These are phyloP conservation scores for Gymnopilus junonius DNA, from an alignment of 768 basidiomycete species.

Conservation along the genomic window DNA sequence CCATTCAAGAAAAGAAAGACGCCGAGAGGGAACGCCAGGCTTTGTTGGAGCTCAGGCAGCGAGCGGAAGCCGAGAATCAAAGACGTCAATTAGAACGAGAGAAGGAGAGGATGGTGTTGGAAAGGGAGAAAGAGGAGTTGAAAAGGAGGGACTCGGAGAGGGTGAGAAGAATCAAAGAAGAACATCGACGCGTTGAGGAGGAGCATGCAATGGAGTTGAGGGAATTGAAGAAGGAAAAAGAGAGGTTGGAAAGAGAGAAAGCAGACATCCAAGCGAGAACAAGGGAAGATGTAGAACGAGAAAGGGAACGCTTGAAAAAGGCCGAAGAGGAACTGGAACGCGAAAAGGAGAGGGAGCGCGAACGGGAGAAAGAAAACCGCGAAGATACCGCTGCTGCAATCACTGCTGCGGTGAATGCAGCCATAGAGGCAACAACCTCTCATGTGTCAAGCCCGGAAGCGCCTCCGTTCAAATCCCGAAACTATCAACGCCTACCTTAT, in stretches of 20 bases:
- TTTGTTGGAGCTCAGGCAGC: slow-evolving; percentile 11
- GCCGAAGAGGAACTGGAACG: slow-evolving; percentile 17
- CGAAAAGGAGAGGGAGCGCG: slow-evolving; percentile 19
- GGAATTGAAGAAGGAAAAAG: slow-evolving; percentile 13
- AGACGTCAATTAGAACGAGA: slow-evolving; percentile 10
- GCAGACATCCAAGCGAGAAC: slow-evolving; percentile 9
- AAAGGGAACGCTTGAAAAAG: slow-evolving; percentile 16
- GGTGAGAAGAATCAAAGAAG: slow-evolving; percentile 9
- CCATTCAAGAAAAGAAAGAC: slow-evolving; percentile 24
- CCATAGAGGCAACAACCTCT: slow-evolving; percentile 10
- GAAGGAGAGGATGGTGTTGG: slow-evolving; percentile 8
- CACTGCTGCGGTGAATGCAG: slow-evolving; percentile 15
- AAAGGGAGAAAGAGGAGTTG: slow-evolving; percentile 10
- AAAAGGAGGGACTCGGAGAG: slow-evolving; percentile 11
- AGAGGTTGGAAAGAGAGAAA: slow-evolving; percentile 19
- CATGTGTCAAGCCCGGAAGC: background rate
- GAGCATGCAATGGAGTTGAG: slow-evolving; percentile 12
- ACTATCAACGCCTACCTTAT: slow-evolving; percentile 19
- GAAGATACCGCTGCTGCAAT: slow-evolving; percentile 12
- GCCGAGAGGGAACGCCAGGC: slow-evolving; percentile 13
- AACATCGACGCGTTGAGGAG: slow-evolving; percentile 10
- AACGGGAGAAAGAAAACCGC: slow-evolving; percentile 13
- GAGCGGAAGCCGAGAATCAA: slow-evolving; percentile 6
- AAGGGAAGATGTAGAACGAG: slow-evolving; percentile 14
- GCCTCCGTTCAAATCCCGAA: background rate